phyloP scores from a whole-genome alignment of 2,329 filamentous ascomycete species.

The Phoma sp. region DNA sequence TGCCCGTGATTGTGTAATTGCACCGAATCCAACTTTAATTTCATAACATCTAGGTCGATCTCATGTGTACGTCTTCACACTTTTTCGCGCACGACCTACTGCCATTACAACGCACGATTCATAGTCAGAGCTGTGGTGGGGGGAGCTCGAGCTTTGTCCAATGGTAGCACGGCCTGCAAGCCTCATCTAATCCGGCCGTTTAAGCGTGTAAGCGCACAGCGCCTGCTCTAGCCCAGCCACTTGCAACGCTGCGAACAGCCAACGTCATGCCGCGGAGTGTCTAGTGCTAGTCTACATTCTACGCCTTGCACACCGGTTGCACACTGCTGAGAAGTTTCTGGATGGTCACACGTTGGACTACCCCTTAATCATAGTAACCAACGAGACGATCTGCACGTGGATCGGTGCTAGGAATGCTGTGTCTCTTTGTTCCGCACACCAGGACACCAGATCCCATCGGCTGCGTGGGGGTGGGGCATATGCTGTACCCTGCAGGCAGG shows the following conservation, averaged over 20 bases:
- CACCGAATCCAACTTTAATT: no score
- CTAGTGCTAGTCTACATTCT: constrained; percentile 13
- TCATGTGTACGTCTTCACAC: no score
- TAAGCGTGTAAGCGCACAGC: background rate
- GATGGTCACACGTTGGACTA: constrained; percentile 5
- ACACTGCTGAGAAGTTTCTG: background rate
- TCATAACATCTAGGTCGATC: no score
- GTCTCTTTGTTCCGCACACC: constrained; percentile 11
- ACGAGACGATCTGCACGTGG: constrained; percentile 8
- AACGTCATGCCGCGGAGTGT: constrained; percentile 12
- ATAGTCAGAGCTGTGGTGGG: background rate
- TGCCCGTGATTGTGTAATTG: no score
- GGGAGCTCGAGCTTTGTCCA: background rate
- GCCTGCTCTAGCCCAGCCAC: constrained; percentile 2
- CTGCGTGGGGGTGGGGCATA: background rate
- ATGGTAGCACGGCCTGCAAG: background rate
- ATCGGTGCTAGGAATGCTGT: constrained; percentile 2
- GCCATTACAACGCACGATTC: background rate
- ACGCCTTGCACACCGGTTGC: constrained; percentile 3
- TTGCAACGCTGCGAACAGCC: constrained; percentile 4
- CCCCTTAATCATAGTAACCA: background rate
- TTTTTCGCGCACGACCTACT: no score
- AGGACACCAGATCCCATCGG: background rate
- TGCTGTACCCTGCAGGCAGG: background rate
- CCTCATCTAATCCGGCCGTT: constrained; percentile 15